A percentile compares a stretch with the other conserved stretches of the same genome.
phyloP scores from a whole-genome alignment of 192 early-diverging fungal genomes.

The Rhizophagus sp. region DNA sequence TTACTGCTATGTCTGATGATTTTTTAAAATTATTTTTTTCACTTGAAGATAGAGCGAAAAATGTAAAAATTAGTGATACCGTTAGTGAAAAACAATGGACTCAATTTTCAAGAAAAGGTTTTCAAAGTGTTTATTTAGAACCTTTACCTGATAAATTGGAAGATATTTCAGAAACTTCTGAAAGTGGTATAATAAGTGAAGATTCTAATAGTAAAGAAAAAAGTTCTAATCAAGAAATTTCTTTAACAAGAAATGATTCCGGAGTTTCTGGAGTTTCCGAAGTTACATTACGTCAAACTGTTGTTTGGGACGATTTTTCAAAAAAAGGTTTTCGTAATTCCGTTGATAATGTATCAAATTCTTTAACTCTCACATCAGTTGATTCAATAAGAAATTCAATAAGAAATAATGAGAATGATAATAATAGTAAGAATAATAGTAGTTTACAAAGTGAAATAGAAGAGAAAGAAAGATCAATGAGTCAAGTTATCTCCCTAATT shows the following conservation, averaged over 20 bases:
- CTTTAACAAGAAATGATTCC: slow-evolving; percentile 14
- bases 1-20: slow-evolving; percentile 22
- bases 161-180: not conserved
- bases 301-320: slow-evolving; percentile 26
- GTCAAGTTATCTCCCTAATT: not conserved
- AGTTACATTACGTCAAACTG: not conserved
- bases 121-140: slow-evolving; percentile 8
- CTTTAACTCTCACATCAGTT: no score
- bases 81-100: not conserved
- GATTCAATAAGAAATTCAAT: not conserved
- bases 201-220: no score
- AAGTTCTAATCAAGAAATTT: not conserved
- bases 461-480: not conserved
- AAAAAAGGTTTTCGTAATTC: slow-evolving; percentile 20
- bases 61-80: not conserved
- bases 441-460: no score
- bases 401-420: no score
- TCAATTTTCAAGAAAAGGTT: slow-evolving; percentile 17
- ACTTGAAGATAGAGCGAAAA: not conserved
- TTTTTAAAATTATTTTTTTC: slow-evolving; percentile 27
- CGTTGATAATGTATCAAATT: not conserved
- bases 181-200: not conserved
- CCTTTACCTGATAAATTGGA: not conserved
- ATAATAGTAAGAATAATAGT: not conserved
- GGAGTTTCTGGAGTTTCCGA: not conserved